Conservation (phyloP, 106 monocot genomes). For the Amphibolis antarctica region DNA sequence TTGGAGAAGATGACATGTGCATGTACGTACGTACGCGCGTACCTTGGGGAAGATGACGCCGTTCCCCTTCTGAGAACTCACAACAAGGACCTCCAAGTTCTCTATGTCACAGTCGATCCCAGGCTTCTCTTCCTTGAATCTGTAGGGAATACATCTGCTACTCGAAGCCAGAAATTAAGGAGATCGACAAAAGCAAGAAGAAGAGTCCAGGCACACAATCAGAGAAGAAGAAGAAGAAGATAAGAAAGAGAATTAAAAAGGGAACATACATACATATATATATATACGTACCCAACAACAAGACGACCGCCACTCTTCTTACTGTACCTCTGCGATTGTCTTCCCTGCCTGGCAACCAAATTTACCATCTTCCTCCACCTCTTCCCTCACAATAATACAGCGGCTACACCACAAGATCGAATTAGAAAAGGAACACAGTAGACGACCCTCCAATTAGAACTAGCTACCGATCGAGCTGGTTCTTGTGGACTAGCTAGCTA, state of each 20-base stretch:
- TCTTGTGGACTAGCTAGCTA: no score
- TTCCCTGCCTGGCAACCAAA: slow-evolving; percentile 35
- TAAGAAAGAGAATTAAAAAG: background rate
- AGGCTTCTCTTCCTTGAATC: slow-evolving; percentile 9
- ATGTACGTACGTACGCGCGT: background rate
- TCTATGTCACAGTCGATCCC: slow-evolving; percentile 11
- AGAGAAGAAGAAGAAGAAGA: background rate
- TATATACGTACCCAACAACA: slow-evolving; percentile 36
- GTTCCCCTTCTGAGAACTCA: slow-evolving; percentile 58
- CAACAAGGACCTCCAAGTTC: slow-evolving; percentile 48
- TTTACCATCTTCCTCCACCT: slow-evolving; percentile 14
- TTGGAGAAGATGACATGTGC: no score
- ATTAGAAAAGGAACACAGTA: no score
- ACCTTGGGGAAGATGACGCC: slow-evolving; percentile 74
- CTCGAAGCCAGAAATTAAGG: no score
- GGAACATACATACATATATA: background rate
- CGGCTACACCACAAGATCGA: no score
- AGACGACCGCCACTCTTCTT: slow-evolving; percentile 21
- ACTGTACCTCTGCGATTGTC: slow-evolving; percentile 36
- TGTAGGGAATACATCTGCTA: slow-evolving; percentile 64
- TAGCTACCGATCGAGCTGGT: no score
- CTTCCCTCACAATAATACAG: background rate
- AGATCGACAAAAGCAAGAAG: no score
- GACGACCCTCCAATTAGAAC: no score
- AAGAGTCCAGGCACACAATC: background rate